These are phyloP conservation scores for Rhizophlyctis rosea DNA, from an alignment of 192 early-diverging fungal species.

Conservation along the genomic window DNA sequence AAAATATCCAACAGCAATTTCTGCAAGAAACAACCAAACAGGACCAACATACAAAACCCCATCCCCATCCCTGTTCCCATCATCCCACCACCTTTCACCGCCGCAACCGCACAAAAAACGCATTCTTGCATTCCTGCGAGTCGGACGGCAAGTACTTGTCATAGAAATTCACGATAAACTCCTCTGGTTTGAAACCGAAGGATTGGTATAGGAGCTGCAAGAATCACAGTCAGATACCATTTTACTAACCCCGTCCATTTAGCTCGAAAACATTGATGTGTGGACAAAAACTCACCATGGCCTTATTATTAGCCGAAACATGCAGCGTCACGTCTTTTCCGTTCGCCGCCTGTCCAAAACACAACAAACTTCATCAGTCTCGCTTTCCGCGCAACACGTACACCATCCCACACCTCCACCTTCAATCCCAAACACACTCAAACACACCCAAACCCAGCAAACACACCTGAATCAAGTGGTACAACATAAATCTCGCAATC, in stretches of 20 bases:
- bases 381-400: background rate
- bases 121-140: slow-evolving; percentile 75
- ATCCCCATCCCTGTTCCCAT: too few relatives aligned
- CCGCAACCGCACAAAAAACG: slow-evolving; percentile 80
- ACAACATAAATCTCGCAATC: slow-evolving; percentile 82
- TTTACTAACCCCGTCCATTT: too few relatives aligned
- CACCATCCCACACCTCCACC: background rate
- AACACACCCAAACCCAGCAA: too few relatives aligned
- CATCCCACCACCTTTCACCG: slow-evolving; percentile 1
- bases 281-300: slow-evolving; percentile 62
- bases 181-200: slow-evolving; percentile 92
- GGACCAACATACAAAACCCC: too few relatives aligned
- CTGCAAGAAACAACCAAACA: too few relatives aligned
- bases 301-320: slow-evolving; percentile 87
- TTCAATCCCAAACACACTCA: background rate
- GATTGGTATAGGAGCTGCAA: slow-evolving; percentile 81
- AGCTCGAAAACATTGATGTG: too few relatives aligned
- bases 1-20: too few relatives aligned
- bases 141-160: slow-evolving; percentile 78
- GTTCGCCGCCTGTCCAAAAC: slow-evolving; percentile 28
- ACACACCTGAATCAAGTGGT: slow-evolving; percentile 75
- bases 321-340: slow-evolving; percentile 86
- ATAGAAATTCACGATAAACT: slow-evolving; percentile 88
- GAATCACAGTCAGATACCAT: too few relatives aligned
- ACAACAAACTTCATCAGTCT: background rate